Evolutionary conservation across 1,139 yeast genomes (phyloP).

Genomic region (Petasospora rhodanensis): DNA sequence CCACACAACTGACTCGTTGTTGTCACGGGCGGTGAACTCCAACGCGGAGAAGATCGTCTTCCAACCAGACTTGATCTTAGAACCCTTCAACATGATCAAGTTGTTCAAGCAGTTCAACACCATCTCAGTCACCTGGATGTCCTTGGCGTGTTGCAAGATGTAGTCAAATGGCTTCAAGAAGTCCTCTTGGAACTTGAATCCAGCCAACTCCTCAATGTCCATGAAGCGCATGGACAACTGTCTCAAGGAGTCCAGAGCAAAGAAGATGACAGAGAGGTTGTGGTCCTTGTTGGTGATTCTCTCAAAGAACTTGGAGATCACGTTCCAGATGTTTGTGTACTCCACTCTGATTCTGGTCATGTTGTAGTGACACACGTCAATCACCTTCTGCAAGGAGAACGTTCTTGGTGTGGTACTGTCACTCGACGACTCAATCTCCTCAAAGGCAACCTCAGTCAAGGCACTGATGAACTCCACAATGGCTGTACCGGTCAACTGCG

Average conservation of each 20-base stretch:
- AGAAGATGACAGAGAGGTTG: constrained; percentile 73
- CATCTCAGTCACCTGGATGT: constrained; percentile 78
- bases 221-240: constrained; percentile 90
- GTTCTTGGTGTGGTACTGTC: constrained; percentile 80
- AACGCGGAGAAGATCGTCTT: constrained; percentile 79
- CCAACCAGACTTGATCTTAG: constrained; percentile 90
- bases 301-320: constrained; percentile 88
- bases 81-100: constrained; percentile 75
- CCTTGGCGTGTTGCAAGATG: constrained; percentile 62
- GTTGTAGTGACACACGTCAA: constrained; percentile 95
- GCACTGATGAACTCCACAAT: constrained; percentile 86
- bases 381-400: constrained; percentile 90
- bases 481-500: constrained; percentile 74
- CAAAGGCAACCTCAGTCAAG: constrained; percentile 78
- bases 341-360: constrained; percentile 95
- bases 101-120: constrained; percentile 85
- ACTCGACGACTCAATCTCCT: constrained; percentile 88
- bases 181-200: constrained; percentile 93
- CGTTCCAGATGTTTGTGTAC: constrained; percentile 95
- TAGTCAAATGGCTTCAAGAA: constrained; percentile 88
- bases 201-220: constrained; percentile 89
- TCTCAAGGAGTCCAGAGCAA: constrained; percentile 90
- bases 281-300: constrained; percentile 70
- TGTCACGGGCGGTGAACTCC: constrained; percentile 32
- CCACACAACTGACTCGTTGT: constrained; percentile 51